A percentile compares a stretch with the other conserved stretches of the same genome.
Conservation (phyloP, 2,329 filamentous ascomycete genomes). For the Furcasterigmium furcatum region DNA sequence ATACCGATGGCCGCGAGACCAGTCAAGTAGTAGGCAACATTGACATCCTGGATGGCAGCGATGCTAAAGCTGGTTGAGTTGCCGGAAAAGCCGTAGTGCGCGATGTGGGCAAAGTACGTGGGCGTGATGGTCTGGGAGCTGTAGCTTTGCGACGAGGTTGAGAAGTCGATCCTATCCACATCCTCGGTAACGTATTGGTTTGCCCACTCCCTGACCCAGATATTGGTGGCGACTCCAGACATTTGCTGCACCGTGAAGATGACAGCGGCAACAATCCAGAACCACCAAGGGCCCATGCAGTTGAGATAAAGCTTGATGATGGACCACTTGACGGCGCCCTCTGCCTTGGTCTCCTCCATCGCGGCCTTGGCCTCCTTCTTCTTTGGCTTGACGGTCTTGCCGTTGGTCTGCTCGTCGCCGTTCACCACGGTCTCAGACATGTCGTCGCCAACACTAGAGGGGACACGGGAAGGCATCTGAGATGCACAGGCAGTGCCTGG, state of each 20-base stretch:
- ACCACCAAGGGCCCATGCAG: constrained; percentile 96
- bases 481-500: constrained; percentile 70
- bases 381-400: constrained; percentile 43
- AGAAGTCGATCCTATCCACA: constrained; percentile 27
- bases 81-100: constrained; percentile 29
- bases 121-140: constrained; percentile 28
- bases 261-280: constrained; percentile 74
- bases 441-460: constrained; percentile 70
- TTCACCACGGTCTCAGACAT: constrained; percentile 52
- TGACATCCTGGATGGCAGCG: constrained; percentile 52
- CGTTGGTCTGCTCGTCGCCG: constrained; percentile 42
- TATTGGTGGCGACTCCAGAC: constrained; percentile 79
- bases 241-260: constrained; percentile 83
- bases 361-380: constrained; percentile 46
- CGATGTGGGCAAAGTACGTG: constrained; percentile 35
- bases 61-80: constrained; percentile 26
- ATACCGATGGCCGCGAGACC: constrained; percentile 80
- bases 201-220: constrained; percentile 95
- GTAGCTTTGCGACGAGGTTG: constrained; percentile 29
- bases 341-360: constrained; percentile 74
- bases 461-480: constrained; percentile 70
- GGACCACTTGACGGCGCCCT: constrained; percentile 81
- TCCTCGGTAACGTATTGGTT: constrained; percentile 71
- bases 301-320: constrained; percentile 83
- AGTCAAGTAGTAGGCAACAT: constrained; percentile 78